phyloP scores from a whole-genome alignment of 176 grass and related monocot species.

The Triticum urartu region DNA sequence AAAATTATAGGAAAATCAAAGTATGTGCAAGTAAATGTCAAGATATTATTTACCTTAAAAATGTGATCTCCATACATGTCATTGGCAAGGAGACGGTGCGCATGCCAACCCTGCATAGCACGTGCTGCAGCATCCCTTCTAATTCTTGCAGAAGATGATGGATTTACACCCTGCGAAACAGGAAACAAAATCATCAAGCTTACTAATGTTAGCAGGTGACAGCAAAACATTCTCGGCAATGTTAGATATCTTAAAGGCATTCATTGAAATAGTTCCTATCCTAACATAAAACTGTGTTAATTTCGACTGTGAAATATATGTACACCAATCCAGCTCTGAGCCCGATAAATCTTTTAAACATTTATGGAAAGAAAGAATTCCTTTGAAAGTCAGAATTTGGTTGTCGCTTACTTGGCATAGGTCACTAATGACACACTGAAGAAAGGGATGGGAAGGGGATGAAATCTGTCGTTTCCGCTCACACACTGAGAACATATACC shows the following conservation, averaged over 20 bases:
- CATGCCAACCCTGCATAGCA: constrained; percentile 97
- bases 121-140: constrained; percentile 86
- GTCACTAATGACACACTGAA: not conserved
- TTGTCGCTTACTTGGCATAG: not conserved
- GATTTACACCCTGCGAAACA: constrained; percentile 46
- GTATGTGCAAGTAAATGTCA: constrained; percentile 1
- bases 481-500: not conserved
- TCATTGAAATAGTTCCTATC: not conserved
- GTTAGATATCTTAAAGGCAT: constrained; percentile 3
- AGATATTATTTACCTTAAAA: constrained; percentile 48
- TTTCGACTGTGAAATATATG: not conserved
- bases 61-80: constrained; percentile 65
- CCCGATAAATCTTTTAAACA: not conserved
- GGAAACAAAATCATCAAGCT: not conserved
- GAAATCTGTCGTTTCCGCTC: not conserved
- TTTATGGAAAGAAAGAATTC: not conserved
- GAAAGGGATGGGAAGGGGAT: not conserved
- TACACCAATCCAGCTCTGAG: not conserved
- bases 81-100: constrained; percentile 70
- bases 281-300: constrained; percentile 2
- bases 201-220: constrained; percentile 6
- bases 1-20: constrained; percentile 18
- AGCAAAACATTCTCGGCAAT: constrained; percentile 6
- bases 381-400: not conserved
- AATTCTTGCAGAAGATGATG: constrained; percentile 74